Base-by-base conservation (phyloP, 108 stramenopile species). In the Thalassiosira profunda region DNA sequence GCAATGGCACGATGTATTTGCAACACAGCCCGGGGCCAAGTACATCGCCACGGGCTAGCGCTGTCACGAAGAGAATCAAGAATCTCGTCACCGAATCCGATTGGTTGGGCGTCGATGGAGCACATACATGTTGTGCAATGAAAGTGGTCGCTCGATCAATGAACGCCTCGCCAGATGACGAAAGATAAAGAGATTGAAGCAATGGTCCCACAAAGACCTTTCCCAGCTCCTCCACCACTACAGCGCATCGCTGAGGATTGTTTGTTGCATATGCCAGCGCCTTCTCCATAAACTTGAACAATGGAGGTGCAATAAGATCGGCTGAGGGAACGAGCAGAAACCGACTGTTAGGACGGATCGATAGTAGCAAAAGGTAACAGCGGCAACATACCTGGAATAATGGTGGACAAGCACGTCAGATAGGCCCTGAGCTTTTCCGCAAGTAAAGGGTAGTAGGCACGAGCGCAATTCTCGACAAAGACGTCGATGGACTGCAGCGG, bases 11-110 rank as follows among this genome's bases (percentile, higher is more conserved):
- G 43, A 61, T 30, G 18, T 61, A 71, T 28, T 55, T 37, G 43
- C 70, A 61, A 31, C 59, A 71, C 43, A 71, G 21, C 15, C 59
- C 52, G 12, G 59, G 2, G 10, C 70, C 70, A 43, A 71, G 36
- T 18, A 28, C 26, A 58, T 53, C 36, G 5, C 59, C 68, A 11
- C 41, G 58, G 23, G 70, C 48, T 5, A 71, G 51, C 26, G 44
- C 33, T 18, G 70, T 41, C 6, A 48, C 31, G 21, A 71, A 71
- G 24, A 57, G 54, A n/a, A n/a, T n/a, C n/a, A n/a, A n/a, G n/a
- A n/a, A n/a, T n/a, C n/a, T n/a, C n/a, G n/a, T n/a, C n/a, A n/a
- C n/a, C n/a, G n/a, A n/a, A n/a, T n/a, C n/a, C n/a, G n/a, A n/a
- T n/a, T n/a, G n/a, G n/a, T n/a, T n/a, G n/a, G n/a, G n/a, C n/a